phyloP scores from a whole-genome alignment of 1,284 basidiomycete genomes.

The Rhodotorula sp. region DNA sequence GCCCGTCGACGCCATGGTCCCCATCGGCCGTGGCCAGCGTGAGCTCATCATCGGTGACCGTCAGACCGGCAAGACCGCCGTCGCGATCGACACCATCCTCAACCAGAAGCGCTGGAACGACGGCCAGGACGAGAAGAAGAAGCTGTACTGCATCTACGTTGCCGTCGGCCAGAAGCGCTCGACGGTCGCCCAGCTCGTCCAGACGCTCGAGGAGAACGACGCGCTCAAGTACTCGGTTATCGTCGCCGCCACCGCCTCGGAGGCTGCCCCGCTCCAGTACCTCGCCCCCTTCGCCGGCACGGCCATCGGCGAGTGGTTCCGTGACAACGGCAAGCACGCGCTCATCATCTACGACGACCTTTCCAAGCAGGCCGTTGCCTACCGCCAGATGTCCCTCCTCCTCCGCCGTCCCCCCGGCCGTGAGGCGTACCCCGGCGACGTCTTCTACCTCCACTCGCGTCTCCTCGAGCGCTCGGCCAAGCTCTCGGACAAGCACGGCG shows the following conservation, averaged over 20 bases:
- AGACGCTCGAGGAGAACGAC: conserved; percentile 99
- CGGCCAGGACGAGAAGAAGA: conserved; percentile 86
- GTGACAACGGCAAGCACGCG: conserved; percentile 93
- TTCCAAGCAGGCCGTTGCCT: conserved; percentile 99
- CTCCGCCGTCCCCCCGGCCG: conserved; percentile 99
- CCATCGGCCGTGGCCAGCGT: conserved; percentile 99
- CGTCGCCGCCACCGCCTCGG: conserved; percentile 97
- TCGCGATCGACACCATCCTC: conserved; percentile 98
- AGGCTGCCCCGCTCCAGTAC: conserved; percentile 98
- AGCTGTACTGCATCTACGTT: conserved; percentile 98
- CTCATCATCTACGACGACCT: conserved; percentile 99
- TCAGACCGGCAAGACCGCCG: conserved; percentile 99
- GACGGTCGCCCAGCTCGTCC: conserved; percentile 97
- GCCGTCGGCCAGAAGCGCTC: conserved; percentile 99
- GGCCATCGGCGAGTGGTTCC: conserved; percentile 99
- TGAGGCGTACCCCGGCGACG: conserved; percentile 99
- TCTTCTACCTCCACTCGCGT: conserved; percentile 93
- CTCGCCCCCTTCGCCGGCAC: conserved; percentile 99
- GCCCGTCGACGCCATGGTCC: conserved; percentile 99
- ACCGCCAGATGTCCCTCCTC: conserved; percentile 99
- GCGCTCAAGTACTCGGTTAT: conserved; percentile 99
- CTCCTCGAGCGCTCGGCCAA: conserved; percentile 99
- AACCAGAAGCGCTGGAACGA: conserved; percentile 99
- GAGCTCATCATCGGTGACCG: conserved; percentile 99
- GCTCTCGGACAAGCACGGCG: conserved; percentile 98